Evolutionary conservation across 352 stramenopile genomes (phyloP), one percentile per base, ranked within the genome.

Genomic region (Phytophthora palmivora): DNA sequence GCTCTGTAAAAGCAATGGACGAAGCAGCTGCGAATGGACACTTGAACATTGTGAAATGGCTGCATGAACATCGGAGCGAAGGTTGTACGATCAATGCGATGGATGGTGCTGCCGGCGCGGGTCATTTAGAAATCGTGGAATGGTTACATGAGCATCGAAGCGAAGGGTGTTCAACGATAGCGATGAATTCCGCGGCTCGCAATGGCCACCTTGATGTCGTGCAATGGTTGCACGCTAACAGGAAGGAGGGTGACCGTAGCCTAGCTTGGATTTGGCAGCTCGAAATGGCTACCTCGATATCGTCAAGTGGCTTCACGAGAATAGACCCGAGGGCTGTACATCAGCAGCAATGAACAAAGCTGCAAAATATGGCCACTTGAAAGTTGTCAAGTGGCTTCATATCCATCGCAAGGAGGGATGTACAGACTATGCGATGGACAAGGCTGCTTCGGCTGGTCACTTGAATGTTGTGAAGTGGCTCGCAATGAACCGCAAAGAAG

Each of bases 21-120:
- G 32, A 22, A 16, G 52, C 58, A 48, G 64, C 50, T 12, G 14
- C 10, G 16, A 56, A 50, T 28, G 55, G 55, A 0, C 48, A 54
- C 19, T 19, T 67, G 3, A 44, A 49, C 14, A 24, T 72, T n/a
- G 44, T 67, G 12, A 45, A 58, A 19, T 71, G 50, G 43, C 21
- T 72, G 16, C 57, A 72, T 15, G 26, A 59, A 12, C 36, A 73
- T 15, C 58, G 58, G 10, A 62, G 24, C 1, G 58, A 65, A 44
- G 58, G 51, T 6, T 69, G 58, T 34, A 58, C 46, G 2, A 58
- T 4, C 8, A 0, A 37, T 10, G 57, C 58, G 9, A 68, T 71
- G 56, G 42, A 67, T 49, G 34, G 16, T 8, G 55, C 55, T 32
- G 62, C 62, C 16, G 43, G 39, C 2, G 28, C 16, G 0, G 63